Evolutionary conservation across 2,329 filamentous ascomycete genomes (phyloP).

Genomic region (Lasiodiplodia citricola): DNA sequence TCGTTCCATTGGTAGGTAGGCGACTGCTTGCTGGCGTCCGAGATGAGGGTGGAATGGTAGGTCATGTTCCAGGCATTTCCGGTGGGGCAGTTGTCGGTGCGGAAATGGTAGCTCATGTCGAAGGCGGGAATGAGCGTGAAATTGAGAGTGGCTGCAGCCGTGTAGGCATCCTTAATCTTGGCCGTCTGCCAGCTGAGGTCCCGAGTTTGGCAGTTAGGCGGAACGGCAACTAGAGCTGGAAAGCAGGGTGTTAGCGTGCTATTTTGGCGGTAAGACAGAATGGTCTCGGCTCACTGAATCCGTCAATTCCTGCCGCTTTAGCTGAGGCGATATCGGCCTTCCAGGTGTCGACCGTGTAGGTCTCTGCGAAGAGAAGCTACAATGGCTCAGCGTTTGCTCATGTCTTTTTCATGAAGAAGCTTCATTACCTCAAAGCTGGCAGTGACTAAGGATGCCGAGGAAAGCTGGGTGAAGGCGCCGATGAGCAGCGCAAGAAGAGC

Average conservation of each 20-base stretch:
- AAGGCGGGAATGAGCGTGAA: constrained; percentile 47
- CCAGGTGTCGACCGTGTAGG: constrained; percentile 26
- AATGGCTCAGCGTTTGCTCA: background rate
- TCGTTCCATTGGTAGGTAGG: constrained; percentile 44
- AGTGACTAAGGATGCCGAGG: constrained; percentile 7
- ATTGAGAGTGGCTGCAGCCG: constrained; percentile 38
- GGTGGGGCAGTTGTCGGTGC: constrained; percentile 32
- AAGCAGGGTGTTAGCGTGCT: background rate
- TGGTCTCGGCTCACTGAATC: constrained; percentile 20
- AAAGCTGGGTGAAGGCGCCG: background rate
- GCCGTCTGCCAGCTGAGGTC: constrained; percentile 39
- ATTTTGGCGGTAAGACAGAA: background rate
- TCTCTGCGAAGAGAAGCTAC: constrained; percentile 20
- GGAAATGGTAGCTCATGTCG: constrained; percentile 43
- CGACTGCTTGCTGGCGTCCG: constrained; percentile 26
- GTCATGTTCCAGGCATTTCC: constrained; percentile 44
- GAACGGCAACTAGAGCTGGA: constrained; percentile 43
- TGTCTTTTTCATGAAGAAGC: background rate
- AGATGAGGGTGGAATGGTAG: constrained; percentile 42
- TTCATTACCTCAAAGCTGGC: constrained; percentile 20
- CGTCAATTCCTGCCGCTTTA: constrained; percentile 25
- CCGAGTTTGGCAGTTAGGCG: constrained; percentile 39
- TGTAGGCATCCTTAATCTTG: constrained; percentile 44
- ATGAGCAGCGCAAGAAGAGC: background rate
- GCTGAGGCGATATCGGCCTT: constrained; percentile 26